Evolutionary conservation across 805 yeast species (phyloP).

Genomic region (Kodamaea laetipori): DNA sequence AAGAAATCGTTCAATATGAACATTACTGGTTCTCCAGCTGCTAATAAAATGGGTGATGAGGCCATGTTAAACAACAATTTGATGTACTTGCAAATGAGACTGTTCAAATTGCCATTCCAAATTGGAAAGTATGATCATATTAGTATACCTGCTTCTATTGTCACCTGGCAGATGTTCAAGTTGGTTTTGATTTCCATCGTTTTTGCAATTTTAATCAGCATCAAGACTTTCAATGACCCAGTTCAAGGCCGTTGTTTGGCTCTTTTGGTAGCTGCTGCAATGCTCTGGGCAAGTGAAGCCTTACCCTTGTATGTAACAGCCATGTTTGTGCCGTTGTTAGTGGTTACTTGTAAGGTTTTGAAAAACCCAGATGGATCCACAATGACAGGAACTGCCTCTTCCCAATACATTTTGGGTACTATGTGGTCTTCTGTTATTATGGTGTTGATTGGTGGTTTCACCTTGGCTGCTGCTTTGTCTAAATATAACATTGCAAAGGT

Average conservation of each 20-base stretch:
- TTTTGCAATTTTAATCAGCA: slow-evolving; percentile 53
- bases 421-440: slow-evolving; percentile 97
- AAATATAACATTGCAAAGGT: slow-evolving; percentile 87
- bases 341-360: slow-evolving; percentile 49
- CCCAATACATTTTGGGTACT: slow-evolving; percentile 73
- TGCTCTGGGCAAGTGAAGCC: slow-evolving; percentile 56
- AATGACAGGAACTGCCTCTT: slow-evolving; percentile 67
- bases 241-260: slow-evolving; percentile 76
- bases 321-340: slow-evolving; percentile 49
- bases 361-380: slow-evolving; percentile 46
- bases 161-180: slow-evolving; percentile 51
- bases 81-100: slow-evolving; percentile 24
- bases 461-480: slow-evolving; percentile 91
- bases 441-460: slow-evolving; percentile 89
- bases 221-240: slow-evolving; percentile 61
- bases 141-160: slow-evolving; percentile 48
- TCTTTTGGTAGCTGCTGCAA: slow-evolving; percentile 56
- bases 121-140: slow-evolving; percentile 8
- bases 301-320: slow-evolving; percentile 53
- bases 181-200: slow-evolving; percentile 49
- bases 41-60: slow-evolving; percentile 28
- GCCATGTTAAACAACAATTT: slow-evolving; percentile 15
- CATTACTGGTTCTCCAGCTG: slow-evolving; percentile 20
- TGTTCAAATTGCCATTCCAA: slow-evolving; percentile 23
- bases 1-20: slow-evolving; percentile 32